Conservation (phyloP, 345 rosid genomes). For the Nasturtium officinale region DNA sequence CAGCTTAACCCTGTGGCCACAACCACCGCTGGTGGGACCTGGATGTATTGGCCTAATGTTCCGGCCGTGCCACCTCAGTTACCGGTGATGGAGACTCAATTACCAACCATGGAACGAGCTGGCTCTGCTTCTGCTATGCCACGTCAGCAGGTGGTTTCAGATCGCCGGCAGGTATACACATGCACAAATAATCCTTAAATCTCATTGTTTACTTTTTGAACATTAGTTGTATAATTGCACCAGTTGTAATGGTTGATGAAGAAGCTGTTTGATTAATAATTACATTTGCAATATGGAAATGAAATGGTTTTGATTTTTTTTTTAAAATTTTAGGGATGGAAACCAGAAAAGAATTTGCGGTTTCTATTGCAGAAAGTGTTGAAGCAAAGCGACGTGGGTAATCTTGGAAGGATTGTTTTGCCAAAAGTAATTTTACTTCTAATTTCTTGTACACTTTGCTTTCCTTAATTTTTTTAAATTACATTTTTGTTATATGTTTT, state of each 20-base stretch:
- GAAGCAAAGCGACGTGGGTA: conserved; percentile 99
- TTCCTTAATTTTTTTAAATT: background rate
- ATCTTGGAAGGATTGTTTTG: conserved; percentile 89
- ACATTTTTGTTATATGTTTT: background rate
- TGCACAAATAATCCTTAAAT: conserved; percentile 3
- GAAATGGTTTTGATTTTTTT: background rate
- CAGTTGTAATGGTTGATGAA: background rate
- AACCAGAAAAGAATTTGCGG: conserved; percentile 88
- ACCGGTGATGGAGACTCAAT: conserved; percentile 40
- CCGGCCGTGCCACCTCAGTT: conserved; percentile 31
- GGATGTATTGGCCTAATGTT: conserved; percentile 69
- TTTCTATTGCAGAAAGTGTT: conserved; percentile 93
- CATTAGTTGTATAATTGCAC: background rate
- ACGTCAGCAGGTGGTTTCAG: conserved; percentile 58
- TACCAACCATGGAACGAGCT: conserved; percentile 42
- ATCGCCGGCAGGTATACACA: conserved; percentile 72
- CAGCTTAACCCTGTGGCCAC: conserved; percentile 32
- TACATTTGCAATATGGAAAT: conserved; percentile 12
- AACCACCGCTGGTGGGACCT: conserved; percentile 36
- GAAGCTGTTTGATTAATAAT: background rate
- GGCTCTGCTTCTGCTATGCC: conserved; percentile 45
- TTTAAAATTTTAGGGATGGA: conserved; percentile 72
- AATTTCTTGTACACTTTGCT: conserved; percentile 25
- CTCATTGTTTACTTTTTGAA: background rate
- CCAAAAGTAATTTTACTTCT: conserved; percentile 63